Evolutionary conservation across 441 rosid species (phyloP), one percentile per base, ranked within the genome.

Genomic region (Metrosideros polymorpha): DNA sequence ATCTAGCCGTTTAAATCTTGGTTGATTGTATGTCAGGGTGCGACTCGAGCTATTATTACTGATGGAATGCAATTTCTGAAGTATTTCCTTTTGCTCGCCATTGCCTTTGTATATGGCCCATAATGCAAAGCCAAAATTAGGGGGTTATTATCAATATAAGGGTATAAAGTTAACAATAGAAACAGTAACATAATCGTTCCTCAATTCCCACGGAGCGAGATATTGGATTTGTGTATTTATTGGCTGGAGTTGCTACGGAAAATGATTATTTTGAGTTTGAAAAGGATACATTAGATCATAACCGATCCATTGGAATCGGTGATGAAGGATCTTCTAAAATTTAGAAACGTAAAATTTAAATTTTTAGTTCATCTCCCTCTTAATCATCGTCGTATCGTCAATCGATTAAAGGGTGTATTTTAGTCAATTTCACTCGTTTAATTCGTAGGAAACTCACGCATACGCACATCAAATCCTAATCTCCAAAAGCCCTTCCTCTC

Each of bases 351-450:
- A 19, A 52, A 53, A 19, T 53, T 7, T 53, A 53, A 27, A 53
- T 53, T 53, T 22, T 3, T 10, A 53, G 7, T 25, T 10, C 0
- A 19, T 35, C 2, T 66, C n/a, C 14, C 0, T 5, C 45, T 12
- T 19, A 0, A 66, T 19, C 27, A 66, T 19, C 0, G 1, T 19
- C 2, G 4, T 0, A 0, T 35, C 14, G 9, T 19, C 71, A 10
- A 63, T 18, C 12, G 22, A 25, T 18, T 32, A 10, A 32, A 63
- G 39, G 0, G 4, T 63, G 6, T 8, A 18, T 32, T 63, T 63
- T 63, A 32, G 76, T 25, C 42, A 52, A 52, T 18, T 18, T 52
- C 25, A 19, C 76, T 63, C 43, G 18, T 63, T 32, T 35, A 18
- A 63, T 63, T 10, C 32, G 43, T 32, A 32, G 25, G 42, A 63